A percentile compares a stretch with the other conserved stretches of the same genome.
phyloP scores from a whole-genome alignment of 495 filamentous ascomycete genomes.

The Aspergillus biplanus region DNA sequence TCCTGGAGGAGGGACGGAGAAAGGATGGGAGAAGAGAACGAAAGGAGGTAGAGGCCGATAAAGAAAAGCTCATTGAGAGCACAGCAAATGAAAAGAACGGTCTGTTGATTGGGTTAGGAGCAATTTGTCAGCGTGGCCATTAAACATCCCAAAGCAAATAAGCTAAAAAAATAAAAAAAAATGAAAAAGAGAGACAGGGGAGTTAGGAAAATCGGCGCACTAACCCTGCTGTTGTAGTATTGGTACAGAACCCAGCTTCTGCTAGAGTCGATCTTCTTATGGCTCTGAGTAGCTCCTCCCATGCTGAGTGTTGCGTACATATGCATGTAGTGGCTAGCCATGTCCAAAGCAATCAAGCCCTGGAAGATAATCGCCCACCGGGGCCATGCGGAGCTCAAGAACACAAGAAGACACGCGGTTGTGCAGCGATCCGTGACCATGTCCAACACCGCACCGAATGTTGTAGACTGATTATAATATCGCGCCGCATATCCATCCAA shows the following conservation, averaged over 20 bases:
- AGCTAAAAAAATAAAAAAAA: background rate
- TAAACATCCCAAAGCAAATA: background rate
- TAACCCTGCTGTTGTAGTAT: conserved; percentile 95
- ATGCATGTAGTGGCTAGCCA: conserved; percentile 97
- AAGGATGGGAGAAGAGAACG: conserved; percentile 86
- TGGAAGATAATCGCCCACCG: conserved; percentile 94
- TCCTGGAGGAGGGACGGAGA: conserved; percentile 77
- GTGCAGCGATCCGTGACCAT: conserved; percentile 98
- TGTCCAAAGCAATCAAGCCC: conserved; percentile 83
- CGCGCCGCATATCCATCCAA: conserved; percentile 92
- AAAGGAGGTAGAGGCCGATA: conserved; percentile 95
- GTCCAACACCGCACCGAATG: conserved; percentile 93
- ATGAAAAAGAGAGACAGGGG: background rate
- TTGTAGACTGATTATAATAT: conserved; percentile 84
- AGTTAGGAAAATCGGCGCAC: conserved; percentile 23
- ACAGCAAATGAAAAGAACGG: conserved; percentile 89
- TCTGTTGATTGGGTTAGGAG: conserved; percentile 51
- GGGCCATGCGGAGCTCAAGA: conserved; percentile 89
- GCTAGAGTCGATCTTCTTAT: conserved; percentile 85
- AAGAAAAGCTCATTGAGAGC: conserved; percentile 93
- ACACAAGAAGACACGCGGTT: conserved; percentile 90
- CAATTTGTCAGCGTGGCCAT: conserved; percentile 9
- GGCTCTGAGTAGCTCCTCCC: conserved; percentile 75
- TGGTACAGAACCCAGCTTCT: conserved; percentile 77
- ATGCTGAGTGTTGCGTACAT: conserved; percentile 90